Evolutionary conservation across 805 yeast genomes (phyloP).

Genomic region (Ogataea parapolymorpha): DNA sequence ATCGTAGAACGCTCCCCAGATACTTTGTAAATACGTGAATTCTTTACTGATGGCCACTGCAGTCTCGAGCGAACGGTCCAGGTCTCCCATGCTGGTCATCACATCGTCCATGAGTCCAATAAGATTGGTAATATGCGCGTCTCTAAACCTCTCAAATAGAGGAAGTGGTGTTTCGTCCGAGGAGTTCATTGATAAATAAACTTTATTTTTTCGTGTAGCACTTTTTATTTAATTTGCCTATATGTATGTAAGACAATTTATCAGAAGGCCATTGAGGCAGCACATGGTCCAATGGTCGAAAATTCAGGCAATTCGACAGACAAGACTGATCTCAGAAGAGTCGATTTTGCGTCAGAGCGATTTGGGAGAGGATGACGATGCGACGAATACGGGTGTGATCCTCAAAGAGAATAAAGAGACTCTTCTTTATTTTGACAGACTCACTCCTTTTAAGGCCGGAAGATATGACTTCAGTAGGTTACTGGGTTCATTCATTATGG

Average conservation of each 20-base stretch:
- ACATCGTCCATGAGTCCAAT: slow-evolving; percentile 22
- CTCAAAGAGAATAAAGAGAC: slow-evolving; percentile 48
- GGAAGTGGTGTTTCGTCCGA: slow-evolving; percentile 9
- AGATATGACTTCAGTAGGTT: slow-evolving; percentile 47
- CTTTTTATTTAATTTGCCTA: slow-evolving; percentile 1
- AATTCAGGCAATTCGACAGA: neutral
- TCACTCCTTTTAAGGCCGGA: slow-evolving; percentile 41
- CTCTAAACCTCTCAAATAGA: slow-evolving; percentile 19
- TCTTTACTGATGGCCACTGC: slow-evolving; percentile 23
- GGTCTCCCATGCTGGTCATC: slow-evolving; percentile 15
- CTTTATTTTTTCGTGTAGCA: slow-evolving; percentile 10
- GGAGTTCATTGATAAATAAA: slow-evolving; percentile 3
- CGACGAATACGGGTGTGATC: slow-evolving; percentile 56
- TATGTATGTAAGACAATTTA: neutral
- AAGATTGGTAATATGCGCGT: slow-evolving; percentile 18
- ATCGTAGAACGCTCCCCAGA: slow-evolving; percentile 24
- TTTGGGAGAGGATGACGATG: slow-evolving; percentile 53
- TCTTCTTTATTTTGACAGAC: slow-evolving; percentile 53
- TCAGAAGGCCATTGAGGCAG: neutral
- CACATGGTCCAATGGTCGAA: neutral
- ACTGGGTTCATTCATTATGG: slow-evolving; percentile 38
- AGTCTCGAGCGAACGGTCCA: slow-evolving; percentile 21
- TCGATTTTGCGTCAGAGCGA: slow-evolving; percentile 37
- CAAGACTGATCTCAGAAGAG: slow-evolving; percentile 26
- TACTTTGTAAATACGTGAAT: slow-evolving; percentile 17